Evolutionary conservation across 2,329 filamentous ascomycete species (phyloP), one percentile per base, ranked within the genome.

Genomic region (Golovinomyces cichoracearum): DNA sequence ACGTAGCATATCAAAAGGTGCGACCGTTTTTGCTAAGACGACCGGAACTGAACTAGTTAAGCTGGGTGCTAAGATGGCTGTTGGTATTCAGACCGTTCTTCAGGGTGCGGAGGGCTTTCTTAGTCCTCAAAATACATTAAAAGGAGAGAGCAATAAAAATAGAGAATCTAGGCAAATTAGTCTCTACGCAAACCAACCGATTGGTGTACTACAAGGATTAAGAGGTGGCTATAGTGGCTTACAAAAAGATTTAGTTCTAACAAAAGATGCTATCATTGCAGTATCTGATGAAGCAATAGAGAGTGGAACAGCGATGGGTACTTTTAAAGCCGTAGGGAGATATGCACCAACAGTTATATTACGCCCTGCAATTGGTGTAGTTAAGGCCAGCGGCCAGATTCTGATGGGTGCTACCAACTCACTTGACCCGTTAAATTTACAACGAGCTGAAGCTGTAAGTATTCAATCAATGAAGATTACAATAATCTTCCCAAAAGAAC

Each of bases 41-140:
- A 98, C 90, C 0, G 86, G 86, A 2, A 92, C 81, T 0, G 90
- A 94, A 60, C 71, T 95, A n/a, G 81, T 93, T 53, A 90, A 90
- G 57, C 69, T 98, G 0, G 88, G 90, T 12, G 90, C 90, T 42
- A 95, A 94, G 63, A 69, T 95, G 47, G 88, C 88, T 0, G 83
- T 95, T 46, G 90, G 90, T 29, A 93, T 92, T 2, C 90, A 95
- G 58, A 90, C 81, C n/a, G 76, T 86, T 15, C 72, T 98, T 1
- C 81, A 93, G 59, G 82, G 81, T 17, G 85, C 86, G 0, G 92
- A 98, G 62, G 82, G 75, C 17, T 70, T 94, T 52, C 69, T 94
- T 35, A 68, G 64, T 15, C 47, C 58, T 58, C 45, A 60, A 54
- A 44, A 58, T 48, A 19, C 52, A n/a, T 17, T 21, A 21, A 22